Base-by-base conservation (phyloP, 2,329 filamentous ascomycete genomes). In the Aspergillus glaucus region DNA sequence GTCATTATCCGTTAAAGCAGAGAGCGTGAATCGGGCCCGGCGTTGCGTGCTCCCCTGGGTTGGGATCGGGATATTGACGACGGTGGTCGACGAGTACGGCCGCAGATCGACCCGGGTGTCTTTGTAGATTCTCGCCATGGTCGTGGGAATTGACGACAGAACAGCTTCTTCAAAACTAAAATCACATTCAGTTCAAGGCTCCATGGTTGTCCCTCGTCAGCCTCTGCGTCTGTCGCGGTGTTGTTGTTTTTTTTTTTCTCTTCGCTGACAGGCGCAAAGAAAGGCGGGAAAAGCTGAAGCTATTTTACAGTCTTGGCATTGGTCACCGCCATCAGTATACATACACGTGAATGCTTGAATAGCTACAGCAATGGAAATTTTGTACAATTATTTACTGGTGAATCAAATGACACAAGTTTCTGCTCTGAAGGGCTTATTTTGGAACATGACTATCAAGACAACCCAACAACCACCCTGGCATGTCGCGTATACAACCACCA, bases 51-150 rank as follows among this genome's bases (percentile, higher is more conserved):
- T 63, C 50, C 76, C 56, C 53, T 69, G 64, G 52, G 84, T 26
- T 26, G 44, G 80, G 57, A 89, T 79, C 62, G 81, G 77, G 62
- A 92, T 82, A 61, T 84, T 81, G 65, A 90, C 80, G 61, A 85
- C 79, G 51, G 85, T 86, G 60, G 80, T 81, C 56, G 79, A 76
- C 59, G 81, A 85, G 52, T 82, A 78, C 55, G 84, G 82, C 71
- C 93, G 87, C 61, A 93, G 79, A 69, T 88, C 88, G 70, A 95
- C 76, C 67, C 87, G 84, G 68, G 87, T 89, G 79, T 94, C 89
- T 75, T 90, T 91, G 77, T 87, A 93, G 71, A 88, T 76, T 80
- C 75, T 77, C 75, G 78, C 82, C 85, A 86, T 86, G 64, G 63
- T 72, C 60, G 50, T 30, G 50, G 41, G 50, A 52, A 55, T 52